These are phyloP conservation scores for Dissophora globulifera DNA, from an alignment of 192 early-diverging fungal species.

Conservation along the genomic window DNA sequence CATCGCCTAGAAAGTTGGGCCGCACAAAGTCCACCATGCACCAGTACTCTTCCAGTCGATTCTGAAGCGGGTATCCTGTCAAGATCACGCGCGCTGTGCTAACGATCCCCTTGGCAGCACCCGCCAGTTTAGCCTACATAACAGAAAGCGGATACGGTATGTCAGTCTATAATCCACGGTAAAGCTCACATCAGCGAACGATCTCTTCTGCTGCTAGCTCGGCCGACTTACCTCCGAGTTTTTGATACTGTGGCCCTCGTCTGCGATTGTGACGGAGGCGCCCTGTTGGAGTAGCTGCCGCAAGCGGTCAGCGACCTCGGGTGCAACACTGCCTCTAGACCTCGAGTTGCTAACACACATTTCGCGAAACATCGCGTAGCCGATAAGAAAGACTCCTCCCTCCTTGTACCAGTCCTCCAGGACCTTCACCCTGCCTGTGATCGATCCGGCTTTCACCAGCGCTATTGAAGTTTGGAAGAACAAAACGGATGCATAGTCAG, in stretches of 20 bases:
- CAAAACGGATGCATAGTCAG: too few species aligned
- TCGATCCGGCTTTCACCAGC: too few species aligned
- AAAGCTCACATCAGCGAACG: too few species aligned
- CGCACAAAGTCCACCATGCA: constrained; percentile 82
- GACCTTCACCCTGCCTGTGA: constrained; percentile 44
- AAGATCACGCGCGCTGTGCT: constrained; percentile 75
- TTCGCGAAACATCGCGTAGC: constrained; percentile 70
- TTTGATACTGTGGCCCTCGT: constrained; percentile 88
- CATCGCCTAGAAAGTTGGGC: constrained; percentile 69
- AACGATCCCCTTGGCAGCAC: constrained; percentile 50
- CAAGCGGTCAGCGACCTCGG: constrained; percentile 9
- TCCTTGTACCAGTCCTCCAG: constrained; percentile 65
- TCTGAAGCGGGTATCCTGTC: constrained; percentile 90
- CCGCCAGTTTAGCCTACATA: constrained; percentile 35
- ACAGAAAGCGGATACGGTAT: neutral
- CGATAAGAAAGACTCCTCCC: constrained; percentile 77
- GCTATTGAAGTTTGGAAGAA: too few species aligned
- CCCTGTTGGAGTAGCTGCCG: constrained; percentile 65
- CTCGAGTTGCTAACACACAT: constrained; percentile 17
- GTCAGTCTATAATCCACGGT: too few species aligned
- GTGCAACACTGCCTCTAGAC: neutral
- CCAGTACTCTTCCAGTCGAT: constrained; percentile 83
- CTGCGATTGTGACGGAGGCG: constrained; percentile 77
- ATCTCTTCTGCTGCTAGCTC: too few species aligned
- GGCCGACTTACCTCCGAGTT: constrained; percentile 53